Evolutionary conservation across 2,329 filamentous ascomycete species (phyloP), one percentile per base, ranked within the genome.

Genomic region (Claviceps cyperi): DNA sequence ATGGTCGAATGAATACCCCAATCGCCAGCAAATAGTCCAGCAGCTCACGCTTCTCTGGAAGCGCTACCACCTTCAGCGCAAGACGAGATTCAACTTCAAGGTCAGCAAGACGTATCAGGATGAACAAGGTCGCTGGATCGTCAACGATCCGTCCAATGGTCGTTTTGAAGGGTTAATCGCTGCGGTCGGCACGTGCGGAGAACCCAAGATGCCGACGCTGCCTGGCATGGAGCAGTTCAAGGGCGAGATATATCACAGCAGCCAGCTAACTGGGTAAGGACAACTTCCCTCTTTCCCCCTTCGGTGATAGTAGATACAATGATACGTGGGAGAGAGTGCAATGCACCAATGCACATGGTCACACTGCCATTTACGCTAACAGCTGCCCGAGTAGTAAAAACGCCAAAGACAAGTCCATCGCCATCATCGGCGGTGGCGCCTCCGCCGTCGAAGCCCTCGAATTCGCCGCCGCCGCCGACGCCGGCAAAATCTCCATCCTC

Each of bases 381-480:
- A 5, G 32, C 5, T 0, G 5, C 5, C 15, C 6, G 7, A 17
- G 4, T 46, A 70, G 83, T 1, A 84, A 84, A 55, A 66, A 81
- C 17, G 84, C 82, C 21, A 79, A 82, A 58, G 84, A 75, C 37
- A 94, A 92, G 67, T 84, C 79, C 8, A 76, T 94, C 19, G 73
- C 83, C 47, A 76, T 92, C 46, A 80, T 94, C 51, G 86, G 86
- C 4, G 85, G 86, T 6, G 86, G 86, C 1, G 86, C 87, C 14
- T 86, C 81, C 49, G 87, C 86, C 2, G 82, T 94, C 4, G 86
- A 94, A 62, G 86, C 85, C 0, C 72, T 94, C 24, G 86, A 94
- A 60, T 94, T 87, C 57, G 85, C 85, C 1, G 76, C 81, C 11
- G 69, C 77, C 13, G 76, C 80, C 41, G 73, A 80, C 4, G 86